Conservation (phyloP, 2,329 filamentous ascomycete species). For the Myriangium duriaei region DNA sequence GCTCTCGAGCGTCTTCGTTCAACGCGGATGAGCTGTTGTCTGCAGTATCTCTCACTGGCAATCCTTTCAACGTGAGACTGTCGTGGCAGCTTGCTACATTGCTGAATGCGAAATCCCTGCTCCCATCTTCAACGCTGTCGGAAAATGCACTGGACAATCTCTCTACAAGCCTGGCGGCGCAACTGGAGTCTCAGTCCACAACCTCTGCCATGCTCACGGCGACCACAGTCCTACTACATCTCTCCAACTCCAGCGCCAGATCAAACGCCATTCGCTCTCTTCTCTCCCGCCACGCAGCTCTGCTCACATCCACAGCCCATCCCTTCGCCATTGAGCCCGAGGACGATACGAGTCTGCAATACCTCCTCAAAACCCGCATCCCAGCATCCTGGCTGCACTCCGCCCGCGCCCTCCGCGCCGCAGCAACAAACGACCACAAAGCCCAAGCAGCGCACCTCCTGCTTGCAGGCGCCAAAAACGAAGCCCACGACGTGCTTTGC, state of each 20-base stretch:
- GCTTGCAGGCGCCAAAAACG: conserved; percentile 59
- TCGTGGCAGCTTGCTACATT: conserved; percentile 72
- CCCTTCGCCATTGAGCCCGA: conserved; percentile 10
- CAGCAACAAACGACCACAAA: conserved; percentile 55
- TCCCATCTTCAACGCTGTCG: conserved; percentile 13
- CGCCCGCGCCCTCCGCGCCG: conserved; percentile 72
- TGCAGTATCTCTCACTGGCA: conserved; percentile 64
- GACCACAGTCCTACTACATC: conserved; percentile 22
- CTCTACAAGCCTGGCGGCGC: conserved; percentile 37
- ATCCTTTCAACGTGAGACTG: conserved; percentile 61
- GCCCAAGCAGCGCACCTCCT: conserved; percentile 70
- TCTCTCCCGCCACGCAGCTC: conserved; percentile 50
- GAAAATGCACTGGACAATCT: conserved; percentile 48
- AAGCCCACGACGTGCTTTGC: conserved; percentile 75
- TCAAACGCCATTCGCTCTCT: conserved; percentile 33
- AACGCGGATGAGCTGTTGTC: conserved; percentile 58
- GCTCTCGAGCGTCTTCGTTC: conserved; percentile 22
- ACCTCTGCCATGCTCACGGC: conserved; percentile 14
- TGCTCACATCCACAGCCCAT: conserved; percentile 59
- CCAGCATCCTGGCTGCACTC: conserved; percentile 73
- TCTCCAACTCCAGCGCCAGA: conserved; percentile 16
- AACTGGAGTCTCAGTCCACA: conserved; percentile 21
- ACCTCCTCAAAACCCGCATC: conserved; percentile 46
- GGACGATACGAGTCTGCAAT: conserved; percentile 39
- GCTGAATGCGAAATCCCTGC: conserved; percentile 24